phyloP scores from a whole-genome alignment of 805 yeast species.

The Starmerella bombicola region DNA sequence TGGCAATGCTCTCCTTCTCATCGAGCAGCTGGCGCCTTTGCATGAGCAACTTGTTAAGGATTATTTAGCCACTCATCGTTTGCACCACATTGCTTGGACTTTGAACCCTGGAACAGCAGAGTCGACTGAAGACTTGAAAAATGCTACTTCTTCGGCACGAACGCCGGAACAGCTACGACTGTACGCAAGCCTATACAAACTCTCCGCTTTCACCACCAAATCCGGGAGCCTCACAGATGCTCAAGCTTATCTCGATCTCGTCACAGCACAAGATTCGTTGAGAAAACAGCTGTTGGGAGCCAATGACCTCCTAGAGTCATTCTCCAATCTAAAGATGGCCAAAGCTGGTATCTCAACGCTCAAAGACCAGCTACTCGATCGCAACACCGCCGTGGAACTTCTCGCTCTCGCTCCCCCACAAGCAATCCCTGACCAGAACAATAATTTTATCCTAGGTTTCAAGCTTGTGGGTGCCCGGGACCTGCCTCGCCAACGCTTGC shows the following conservation, averaged over 20 bases:
- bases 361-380: constrained; percentile 1
- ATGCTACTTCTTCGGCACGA: constrained; percentile 5
- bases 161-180: constrained; percentile 3
- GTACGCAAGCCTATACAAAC: constrained; percentile 14
- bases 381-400: constrained; percentile 12
- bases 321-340: not conserved
- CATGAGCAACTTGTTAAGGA: constrained; percentile 8
- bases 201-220: constrained; percentile 7
- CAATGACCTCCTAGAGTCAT: not conserved
- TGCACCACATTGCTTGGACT: constrained; percentile 17
- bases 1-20: constrained; percentile 3
- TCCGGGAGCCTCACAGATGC: constrained; percentile 1
- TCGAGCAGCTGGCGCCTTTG: constrained; percentile 5
- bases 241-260: constrained; percentile 5
- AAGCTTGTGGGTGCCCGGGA: constrained; percentile 9
- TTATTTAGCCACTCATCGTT: constrained; percentile 6
- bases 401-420: constrained; percentile 15
- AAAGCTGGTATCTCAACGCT: constrained; percentile 2
- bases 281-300: not conserved
- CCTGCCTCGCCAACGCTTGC: constrained; percentile 9
- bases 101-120: constrained; percentile 9
- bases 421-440: constrained; percentile 4
- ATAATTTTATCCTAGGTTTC: constrained; percentile 11
- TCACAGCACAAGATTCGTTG: constrained; percentile 10
- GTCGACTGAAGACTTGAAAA: constrained; percentile 7